Conservation (phyloP, 2,329 filamentous ascomycete genomes). For the Ophiocordyceps polyrhachis-furcata region DNA sequence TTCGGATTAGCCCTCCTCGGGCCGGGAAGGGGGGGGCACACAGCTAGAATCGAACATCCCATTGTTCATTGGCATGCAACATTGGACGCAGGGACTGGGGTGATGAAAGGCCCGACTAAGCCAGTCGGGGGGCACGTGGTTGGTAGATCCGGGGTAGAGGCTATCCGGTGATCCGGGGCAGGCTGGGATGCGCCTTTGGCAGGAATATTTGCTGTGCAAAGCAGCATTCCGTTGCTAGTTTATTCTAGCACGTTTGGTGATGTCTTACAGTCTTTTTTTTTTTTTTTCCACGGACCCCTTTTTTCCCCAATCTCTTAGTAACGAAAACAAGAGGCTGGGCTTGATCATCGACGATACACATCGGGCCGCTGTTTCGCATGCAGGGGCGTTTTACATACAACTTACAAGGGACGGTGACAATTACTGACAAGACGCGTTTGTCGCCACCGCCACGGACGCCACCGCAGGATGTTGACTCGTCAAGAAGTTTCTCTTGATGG, state of each 20-base stretch:
- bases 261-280: too few species aligned
- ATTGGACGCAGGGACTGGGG: conserved; percentile 1
- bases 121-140: conserved; percentile 1
- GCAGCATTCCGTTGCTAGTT: not conserved
- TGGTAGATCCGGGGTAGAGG: not conserved
- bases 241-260: not conserved
- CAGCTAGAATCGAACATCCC: not conserved
- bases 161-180: conserved; percentile 1
- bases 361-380: not conserved
- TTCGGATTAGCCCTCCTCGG: not conserved
- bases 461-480: not conserved
- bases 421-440: not conserved
- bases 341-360: too few species aligned
- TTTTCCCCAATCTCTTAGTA: too few species aligned
- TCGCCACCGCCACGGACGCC: not conserved
- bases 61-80: conserved; percentile 1
- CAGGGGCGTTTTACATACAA: not conserved
- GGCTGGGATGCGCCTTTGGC: not conserved
- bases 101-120: conserved; percentile 5
- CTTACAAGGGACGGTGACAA: not conserved
- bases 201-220: not conserved
- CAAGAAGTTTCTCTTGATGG: not conserved
- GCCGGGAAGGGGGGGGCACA: not conserved
- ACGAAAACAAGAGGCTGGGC: too few species aligned
- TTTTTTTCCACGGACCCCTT: too few species aligned